Conservation (phyloP, 2,329 filamentous ascomycete species). For the Bimuria novae-zelandiae region DNA sequence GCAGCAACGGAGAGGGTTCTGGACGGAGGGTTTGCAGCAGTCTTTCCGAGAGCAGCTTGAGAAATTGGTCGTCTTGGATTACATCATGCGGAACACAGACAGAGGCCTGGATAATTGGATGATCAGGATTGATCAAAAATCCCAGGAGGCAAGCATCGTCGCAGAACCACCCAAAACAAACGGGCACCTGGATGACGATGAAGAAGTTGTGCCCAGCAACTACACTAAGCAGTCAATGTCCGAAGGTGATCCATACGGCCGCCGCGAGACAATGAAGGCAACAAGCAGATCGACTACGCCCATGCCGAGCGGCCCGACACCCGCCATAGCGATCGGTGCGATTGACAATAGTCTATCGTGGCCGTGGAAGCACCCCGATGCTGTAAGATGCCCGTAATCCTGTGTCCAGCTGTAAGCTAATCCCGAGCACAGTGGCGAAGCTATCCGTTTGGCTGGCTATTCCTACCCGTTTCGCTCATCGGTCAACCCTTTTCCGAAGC, state of each 20-base stretch:
- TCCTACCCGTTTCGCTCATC: slow-evolving; percentile 93
- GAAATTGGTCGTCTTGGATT: slow-evolving; percentile 95
- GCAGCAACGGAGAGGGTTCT: slow-evolving; percentile 66
- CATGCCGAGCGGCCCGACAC: slow-evolving; percentile 54
- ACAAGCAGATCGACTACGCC: slow-evolving; percentile 62
- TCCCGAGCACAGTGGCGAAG: slow-evolving; percentile 65
- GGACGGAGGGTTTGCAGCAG: slow-evolving; percentile 87
- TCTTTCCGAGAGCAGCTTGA: slow-evolving; percentile 94
- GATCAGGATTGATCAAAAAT: slow-evolving; percentile 91
- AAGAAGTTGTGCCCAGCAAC: slow-evolving; percentile 55
- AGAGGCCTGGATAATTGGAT: slow-evolving; percentile 98
- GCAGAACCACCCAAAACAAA: slow-evolving; percentile 79
- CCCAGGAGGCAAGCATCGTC: slow-evolving; percentile 80
- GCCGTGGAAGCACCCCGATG: slow-evolving; percentile 99
- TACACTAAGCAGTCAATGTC: slow-evolving; percentile 67
- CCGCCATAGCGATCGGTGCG: slow-evolving; percentile 79
- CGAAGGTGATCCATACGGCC: slow-evolving; percentile 66
- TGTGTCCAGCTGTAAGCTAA: not conserved
- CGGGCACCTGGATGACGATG: slow-evolving; percentile 42
- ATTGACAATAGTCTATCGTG: slow-evolving; percentile 98
- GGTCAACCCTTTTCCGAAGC: slow-evolving; percentile 94
- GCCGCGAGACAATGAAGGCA: slow-evolving; percentile 84
- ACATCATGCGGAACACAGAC: slow-evolving; percentile 99
- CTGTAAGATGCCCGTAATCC: slow-evolving; percentile 50
- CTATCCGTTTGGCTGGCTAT: slow-evolving; percentile 98